Conservation (phyloP, 1,139 yeast species). For the Pichia sp. region DNA sequence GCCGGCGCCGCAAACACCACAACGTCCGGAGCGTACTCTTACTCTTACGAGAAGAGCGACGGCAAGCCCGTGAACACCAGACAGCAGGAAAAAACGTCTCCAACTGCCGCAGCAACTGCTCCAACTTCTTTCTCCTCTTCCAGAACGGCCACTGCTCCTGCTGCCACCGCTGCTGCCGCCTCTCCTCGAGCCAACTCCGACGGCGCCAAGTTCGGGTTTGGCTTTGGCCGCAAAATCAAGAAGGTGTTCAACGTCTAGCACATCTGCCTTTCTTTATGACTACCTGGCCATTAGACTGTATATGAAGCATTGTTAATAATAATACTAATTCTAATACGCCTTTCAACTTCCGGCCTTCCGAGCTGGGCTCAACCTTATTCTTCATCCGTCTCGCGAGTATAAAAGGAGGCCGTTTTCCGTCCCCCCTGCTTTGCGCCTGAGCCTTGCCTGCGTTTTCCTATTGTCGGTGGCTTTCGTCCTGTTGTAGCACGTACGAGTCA, state of each 20-base stretch:
- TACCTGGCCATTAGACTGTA: neutral
- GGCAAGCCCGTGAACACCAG: neutral
- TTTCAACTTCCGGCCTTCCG: no score
- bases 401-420: neutral
- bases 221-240: conserved; percentile 13
- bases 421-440: neutral
- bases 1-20: neutral
- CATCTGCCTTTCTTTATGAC: no score
- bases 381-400: neutral
- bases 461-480: no score
- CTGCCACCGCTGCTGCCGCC: neutral
- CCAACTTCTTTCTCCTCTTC: neutral
- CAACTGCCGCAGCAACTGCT: neutral
- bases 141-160: no score
- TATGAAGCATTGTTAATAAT: neutral
- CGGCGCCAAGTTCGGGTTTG: conserved; percentile 9
- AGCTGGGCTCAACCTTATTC: no score
- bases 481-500: no score
- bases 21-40: conserved; percentile 4
- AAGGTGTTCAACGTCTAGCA: conserved; percentile 7
- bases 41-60: neutral
- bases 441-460: no score
- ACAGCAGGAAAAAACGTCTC: neutral
- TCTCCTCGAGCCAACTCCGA: neutral
- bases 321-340: neutral